phyloP scores from a whole-genome alignment of 2,329 filamentous ascomycete species.

The Stromatinia cepivora region DNA sequence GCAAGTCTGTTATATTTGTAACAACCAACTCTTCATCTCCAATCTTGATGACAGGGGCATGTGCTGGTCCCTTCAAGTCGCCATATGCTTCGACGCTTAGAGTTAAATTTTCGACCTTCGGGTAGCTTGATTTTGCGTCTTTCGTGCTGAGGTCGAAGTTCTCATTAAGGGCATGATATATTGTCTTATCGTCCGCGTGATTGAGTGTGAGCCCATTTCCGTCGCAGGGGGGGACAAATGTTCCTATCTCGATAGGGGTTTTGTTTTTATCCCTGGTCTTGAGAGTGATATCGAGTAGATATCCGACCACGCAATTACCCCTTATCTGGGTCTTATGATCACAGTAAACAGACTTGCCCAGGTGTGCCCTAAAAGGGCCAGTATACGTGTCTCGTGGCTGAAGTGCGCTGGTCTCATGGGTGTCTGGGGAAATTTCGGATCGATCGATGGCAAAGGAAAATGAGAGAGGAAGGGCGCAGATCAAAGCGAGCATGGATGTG shows the following conservation, averaged over 20 bases:
- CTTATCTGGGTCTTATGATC: too few relatives aligned
- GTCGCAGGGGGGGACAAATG: neutral
- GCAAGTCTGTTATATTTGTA: neutral
- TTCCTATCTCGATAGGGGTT: neutral
- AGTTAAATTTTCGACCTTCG: neutral
- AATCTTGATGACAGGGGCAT: neutral
- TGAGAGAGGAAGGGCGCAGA: neutral
- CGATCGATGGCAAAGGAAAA: neutral
- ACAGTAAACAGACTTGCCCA: too few relatives aligned
- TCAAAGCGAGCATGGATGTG: neutral
- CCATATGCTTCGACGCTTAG: neutral
- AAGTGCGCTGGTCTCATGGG: neutral
- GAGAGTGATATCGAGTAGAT: neutral
- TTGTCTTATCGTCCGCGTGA: neutral
- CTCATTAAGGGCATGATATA: neutral
- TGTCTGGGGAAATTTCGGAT: neutral
- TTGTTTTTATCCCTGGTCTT: neutral
- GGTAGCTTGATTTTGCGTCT: neutral
- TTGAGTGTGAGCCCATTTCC: neutral
- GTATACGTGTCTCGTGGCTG: neutral
- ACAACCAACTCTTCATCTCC: neutral
- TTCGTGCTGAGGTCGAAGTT: neutral
- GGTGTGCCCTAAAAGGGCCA: too few relatives aligned
- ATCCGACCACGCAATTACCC: neutral
- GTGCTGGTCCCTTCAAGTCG: neutral